Conservation (phyloP, 345 rosid species). For the Rhizophora apiculata region DNA sequence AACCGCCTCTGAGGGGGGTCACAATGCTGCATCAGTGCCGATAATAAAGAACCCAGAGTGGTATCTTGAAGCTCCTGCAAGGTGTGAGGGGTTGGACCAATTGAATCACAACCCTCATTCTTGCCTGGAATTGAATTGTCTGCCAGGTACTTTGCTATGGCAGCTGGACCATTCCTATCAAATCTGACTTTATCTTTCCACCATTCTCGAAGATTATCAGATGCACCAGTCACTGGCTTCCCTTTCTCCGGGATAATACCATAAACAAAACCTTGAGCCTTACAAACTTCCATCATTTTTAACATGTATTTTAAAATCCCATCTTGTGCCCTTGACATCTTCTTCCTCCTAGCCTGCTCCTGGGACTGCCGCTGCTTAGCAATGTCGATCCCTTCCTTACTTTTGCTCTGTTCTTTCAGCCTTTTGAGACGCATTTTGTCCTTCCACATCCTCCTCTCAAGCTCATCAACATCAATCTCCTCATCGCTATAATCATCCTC, state of each 20-base stretch:
- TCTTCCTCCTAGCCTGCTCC: constrained; percentile 69
- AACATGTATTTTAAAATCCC: constrained; percentile 85
- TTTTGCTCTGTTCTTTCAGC: constrained; percentile 65
- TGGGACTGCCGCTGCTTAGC: constrained; percentile 71
- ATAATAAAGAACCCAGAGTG: constrained; percentile 84
- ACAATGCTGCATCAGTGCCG: constrained; percentile 83
- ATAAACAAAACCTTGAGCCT: constrained; percentile 90
- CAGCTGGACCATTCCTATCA: constrained; percentile 90
- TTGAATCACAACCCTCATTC: constrained; percentile 43
- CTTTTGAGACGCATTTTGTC: constrained; percentile 63
- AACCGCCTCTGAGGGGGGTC: constrained; percentile 90
- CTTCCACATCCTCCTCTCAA: constrained; percentile 84
- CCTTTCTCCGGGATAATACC: constrained; percentile 90
- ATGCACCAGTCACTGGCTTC: constrained; percentile 79
- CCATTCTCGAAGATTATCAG: constrained; percentile 93
- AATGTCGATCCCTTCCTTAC: constrained; percentile 45
- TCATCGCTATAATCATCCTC: constrained; percentile 64
- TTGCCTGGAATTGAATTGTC: constrained; percentile 55
- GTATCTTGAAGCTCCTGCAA: constrained; percentile 97
- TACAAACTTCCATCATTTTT: constrained; percentile 79
- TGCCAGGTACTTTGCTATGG: constrained; percentile 67
- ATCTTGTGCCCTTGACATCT: constrained; percentile 81
- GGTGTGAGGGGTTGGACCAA: constrained; percentile 67
- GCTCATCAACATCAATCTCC: constrained; percentile 71
- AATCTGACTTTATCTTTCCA: constrained; percentile 96